phyloP scores from a whole-genome alignment of 768 basidiomycete genomes.

The Suillus brevipes region DNA sequence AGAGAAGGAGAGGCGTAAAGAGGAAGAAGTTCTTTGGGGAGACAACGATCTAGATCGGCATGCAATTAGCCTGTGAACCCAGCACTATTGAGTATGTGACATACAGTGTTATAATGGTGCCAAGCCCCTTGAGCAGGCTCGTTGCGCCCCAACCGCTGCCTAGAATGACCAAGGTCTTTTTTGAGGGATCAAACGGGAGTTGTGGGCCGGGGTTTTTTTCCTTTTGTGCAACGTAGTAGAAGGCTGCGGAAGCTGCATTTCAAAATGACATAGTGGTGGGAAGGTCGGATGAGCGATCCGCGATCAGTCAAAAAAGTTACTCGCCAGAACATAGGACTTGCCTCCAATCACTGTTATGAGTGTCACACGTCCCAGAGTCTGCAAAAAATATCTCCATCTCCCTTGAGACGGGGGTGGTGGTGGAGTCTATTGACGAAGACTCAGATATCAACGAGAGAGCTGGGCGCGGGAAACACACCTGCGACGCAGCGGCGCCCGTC shows the following conservation, averaged over 20 bases:
- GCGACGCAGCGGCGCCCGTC: not conserved
- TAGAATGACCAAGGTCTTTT: slow-evolving; percentile 92
- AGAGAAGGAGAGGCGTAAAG: slow-evolving; percentile 95
- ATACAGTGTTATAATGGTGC: slow-evolving; percentile 93
- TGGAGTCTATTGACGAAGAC: not conserved
- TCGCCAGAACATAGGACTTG: not conserved
- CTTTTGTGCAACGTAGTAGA: slow-evolving; percentile 77
- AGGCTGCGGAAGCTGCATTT: slow-evolving; percentile 46
- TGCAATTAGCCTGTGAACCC: not conserved
- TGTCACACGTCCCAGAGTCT: slow-evolving; percentile 71
- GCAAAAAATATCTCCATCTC: slow-evolving; percentile 45
- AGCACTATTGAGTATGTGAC: slow-evolving; percentile 27
- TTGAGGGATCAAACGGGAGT: slow-evolving; percentile 80
- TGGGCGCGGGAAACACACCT: not conserved
- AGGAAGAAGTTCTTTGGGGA: slow-evolving; percentile 98
- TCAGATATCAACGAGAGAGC: not conserved
- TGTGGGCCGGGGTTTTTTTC: slow-evolving; percentile 84
- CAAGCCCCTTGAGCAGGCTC: slow-evolving; percentile 84
- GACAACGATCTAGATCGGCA: slow-evolving; percentile 68
- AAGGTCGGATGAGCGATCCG: not conserved
- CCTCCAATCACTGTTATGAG: slow-evolving; percentile 64
- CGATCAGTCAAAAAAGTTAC: not conserved
- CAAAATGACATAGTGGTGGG: not conserved
- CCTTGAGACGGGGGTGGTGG: not conserved
- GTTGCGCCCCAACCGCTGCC: slow-evolving; percentile 98